phyloP scores from a whole-genome alignment of 2,329 filamentous ascomycete genomes.

The Neobulgaria alba region DNA sequence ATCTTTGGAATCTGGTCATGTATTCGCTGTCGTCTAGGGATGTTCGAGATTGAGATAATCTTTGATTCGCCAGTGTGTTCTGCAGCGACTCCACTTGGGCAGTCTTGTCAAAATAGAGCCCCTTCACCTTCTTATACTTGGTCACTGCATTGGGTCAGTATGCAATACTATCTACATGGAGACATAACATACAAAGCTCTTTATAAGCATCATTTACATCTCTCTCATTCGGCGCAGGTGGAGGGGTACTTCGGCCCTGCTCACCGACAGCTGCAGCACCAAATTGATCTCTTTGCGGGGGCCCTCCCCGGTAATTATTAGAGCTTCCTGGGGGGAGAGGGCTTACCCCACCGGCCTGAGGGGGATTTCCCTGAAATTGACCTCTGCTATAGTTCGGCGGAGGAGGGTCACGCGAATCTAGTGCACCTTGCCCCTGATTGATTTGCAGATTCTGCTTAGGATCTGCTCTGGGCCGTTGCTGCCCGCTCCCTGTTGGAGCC shows the following conservation, averaged over 20 bases:
- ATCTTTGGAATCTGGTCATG: slow-evolving; percentile 73
- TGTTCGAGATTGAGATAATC: slow-evolving; percentile 87
- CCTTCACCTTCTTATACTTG: slow-evolving; percentile 98
- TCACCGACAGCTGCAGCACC: slow-evolving; percentile 27
- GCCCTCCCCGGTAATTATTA: slow-evolving; percentile 26
- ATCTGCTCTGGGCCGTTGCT: slow-evolving; percentile 25
- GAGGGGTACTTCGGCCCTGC: slow-evolving; percentile 38
- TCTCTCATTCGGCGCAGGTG: slow-evolving; percentile 27
- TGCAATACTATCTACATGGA: neutral
- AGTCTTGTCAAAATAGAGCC: slow-evolving; percentile 90
- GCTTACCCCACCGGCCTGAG: slow-evolving; percentile 20
- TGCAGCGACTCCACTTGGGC: slow-evolving; percentile 88
- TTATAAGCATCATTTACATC: slow-evolving; percentile 32
- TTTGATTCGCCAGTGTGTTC: slow-evolving; percentile 94
- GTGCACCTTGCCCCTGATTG: slow-evolving; percentile 18
- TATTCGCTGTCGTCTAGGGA: slow-evolving; percentile 96
- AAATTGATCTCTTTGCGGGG: slow-evolving; percentile 27
- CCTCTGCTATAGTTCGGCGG: slow-evolving; percentile 24
- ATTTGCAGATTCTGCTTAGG: slow-evolving; percentile 20
- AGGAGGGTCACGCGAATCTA: slow-evolving; percentile 22
- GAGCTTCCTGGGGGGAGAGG: slow-evolving; percentile 17
- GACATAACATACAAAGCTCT: slow-evolving; percentile 32
- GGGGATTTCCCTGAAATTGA: slow-evolving; percentile 17
- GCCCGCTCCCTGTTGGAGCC: slow-evolving; percentile 18
- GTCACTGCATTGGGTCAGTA: slow-evolving; percentile 48